Percentiles rank a stretch among this genome's conserved stretches.
These are phyloP conservation scores for Chlorella vulgaris DNA, from an alignment of 139 green algal species.

Conservation along the genomic window DNA sequence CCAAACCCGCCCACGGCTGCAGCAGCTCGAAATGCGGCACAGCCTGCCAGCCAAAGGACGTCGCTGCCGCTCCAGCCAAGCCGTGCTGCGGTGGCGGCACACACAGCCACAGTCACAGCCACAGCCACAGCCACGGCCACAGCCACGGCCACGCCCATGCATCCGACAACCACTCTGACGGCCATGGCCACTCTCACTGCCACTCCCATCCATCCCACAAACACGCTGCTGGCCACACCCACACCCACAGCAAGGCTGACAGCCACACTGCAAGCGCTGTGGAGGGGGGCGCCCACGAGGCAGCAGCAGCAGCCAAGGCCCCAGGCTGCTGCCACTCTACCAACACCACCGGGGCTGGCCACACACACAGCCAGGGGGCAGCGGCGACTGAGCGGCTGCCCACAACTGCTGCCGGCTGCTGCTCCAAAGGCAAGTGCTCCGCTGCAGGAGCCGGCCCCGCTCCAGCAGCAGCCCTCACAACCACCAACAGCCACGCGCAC, in stretches of 20 bases:
- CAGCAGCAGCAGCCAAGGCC: not conserved
- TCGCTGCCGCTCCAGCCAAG: no score
- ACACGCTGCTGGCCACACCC: not conserved
- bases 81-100: no score
- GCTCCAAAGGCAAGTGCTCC: not conserved
- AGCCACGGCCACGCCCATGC: no score
- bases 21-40: no score
- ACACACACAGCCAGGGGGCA: not conserved
- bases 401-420: not conserved
- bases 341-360: no score
- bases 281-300: no score
- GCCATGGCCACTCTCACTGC: not conserved
- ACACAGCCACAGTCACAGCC: no score
- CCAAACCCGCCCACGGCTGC: no score
- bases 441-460: not conserved
- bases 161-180: not conserved
- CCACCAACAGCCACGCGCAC: not conserved
- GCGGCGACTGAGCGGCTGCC: not conserved
- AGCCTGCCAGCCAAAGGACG: no score
- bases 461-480: not conserved
- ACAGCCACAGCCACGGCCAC: no score
- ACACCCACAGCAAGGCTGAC: not conserved
- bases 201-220: not conserved
- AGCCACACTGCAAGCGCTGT: no score
- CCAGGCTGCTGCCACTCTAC: not conserved